These are phyloP conservation scores for Protostelium mycophagum DNA, from an alignment of 78 protist genomes.

Conservation along the genomic window DNA sequence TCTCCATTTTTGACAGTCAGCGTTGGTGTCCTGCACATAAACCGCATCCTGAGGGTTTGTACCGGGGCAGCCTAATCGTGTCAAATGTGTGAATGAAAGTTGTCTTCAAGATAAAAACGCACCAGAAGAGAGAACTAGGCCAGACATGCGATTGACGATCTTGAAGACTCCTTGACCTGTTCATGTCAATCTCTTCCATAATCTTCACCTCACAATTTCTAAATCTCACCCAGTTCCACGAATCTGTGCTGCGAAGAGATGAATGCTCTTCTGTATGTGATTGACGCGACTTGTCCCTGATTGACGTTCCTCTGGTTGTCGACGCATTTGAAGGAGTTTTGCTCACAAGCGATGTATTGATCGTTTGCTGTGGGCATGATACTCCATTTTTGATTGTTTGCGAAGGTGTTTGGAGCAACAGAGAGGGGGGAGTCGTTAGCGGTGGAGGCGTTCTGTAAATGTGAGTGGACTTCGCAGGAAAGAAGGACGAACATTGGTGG, in stretches of 20 bases:
- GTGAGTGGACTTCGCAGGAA: background rate
- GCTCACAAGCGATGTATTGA: background rate
- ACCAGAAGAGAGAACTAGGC: background rate
- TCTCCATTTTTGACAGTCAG: background rate
- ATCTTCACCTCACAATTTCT: too few relatives aligned
- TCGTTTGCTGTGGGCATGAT: background rate
- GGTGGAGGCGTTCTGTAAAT: background rate
- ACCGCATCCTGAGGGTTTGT: background rate
- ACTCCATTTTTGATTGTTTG: background rate
- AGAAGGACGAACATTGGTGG: too few relatives aligned
- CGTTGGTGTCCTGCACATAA: background rate
- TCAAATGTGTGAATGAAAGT: too few relatives aligned
- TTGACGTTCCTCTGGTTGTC: background rate
- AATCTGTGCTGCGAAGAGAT: background rate
- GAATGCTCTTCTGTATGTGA: background rate
- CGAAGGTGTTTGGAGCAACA: background rate
- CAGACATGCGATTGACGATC: too few relatives aligned
- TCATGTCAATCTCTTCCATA: too few relatives aligned
- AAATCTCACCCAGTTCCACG: too few relatives aligned
- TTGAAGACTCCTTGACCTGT: too few relatives aligned
- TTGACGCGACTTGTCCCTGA: background rate
- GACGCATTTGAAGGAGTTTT: background rate
- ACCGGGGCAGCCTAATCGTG: background rate
- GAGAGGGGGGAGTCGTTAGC: background rate
- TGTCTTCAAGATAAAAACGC: too few relatives aligned